Evolutionary conservation across 805 yeast species (phyloP).

Genomic region (Ogataea angusta): DNA sequence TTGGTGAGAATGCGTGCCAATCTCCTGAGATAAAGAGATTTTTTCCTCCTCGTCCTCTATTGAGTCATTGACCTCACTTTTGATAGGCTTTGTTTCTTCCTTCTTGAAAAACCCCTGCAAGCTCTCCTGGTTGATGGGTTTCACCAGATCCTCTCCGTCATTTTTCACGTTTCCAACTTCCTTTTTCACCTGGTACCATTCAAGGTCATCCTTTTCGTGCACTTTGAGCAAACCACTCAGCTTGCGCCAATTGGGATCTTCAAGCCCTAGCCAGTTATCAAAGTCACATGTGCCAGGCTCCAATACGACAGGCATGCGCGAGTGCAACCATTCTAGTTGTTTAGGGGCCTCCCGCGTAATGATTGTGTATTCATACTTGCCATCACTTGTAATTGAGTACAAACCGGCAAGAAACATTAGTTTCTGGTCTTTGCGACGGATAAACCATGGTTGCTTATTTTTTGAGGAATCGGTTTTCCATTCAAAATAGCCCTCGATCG

Average conservation of each 20-base stretch:
- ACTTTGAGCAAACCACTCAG: constrained; percentile 41
- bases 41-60: background rate
- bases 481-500: constrained; percentile 82
- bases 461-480: constrained; percentile 48
- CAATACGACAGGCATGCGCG: constrained; percentile 73
- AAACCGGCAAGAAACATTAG: constrained; percentile 68
- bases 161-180: constrained; percentile 62
- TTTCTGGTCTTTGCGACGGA: constrained; percentile 49
- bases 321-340: constrained; percentile 65
- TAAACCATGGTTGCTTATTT: constrained; percentile 61
- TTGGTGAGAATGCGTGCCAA: too few species aligned
- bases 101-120: background rate
- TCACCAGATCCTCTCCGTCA: constrained; percentile 42
- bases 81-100: background rate
- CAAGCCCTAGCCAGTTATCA: constrained; percentile 57
- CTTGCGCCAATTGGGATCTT: constrained; percentile 36
- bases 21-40: too few species aligned
- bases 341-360: constrained; percentile 70
- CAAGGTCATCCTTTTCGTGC: constrained; percentile 37
- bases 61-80: background rate
- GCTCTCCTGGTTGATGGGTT: constrained; percentile 8
- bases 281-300: constrained; percentile 57
- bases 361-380: constrained; percentile 56
- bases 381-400: constrained; percentile 30
- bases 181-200: constrained; percentile 52